These are phyloP conservation scores for Chytriomyces hyalinus DNA, from an alignment of 192 early-diverging fungal genomes.

Conservation along the genomic window DNA sequence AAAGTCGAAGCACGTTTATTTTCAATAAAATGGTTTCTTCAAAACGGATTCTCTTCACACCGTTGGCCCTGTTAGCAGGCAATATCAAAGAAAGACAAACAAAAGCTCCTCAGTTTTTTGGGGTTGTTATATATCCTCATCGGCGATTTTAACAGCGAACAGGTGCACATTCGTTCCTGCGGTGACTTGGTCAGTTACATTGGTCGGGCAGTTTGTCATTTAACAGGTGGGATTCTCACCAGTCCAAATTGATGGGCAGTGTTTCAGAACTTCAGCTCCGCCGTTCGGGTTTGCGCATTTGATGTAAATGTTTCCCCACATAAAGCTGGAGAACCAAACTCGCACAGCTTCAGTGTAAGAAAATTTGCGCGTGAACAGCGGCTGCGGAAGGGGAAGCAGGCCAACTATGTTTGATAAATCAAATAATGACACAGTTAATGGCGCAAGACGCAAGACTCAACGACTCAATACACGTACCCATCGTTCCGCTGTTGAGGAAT, in stretches of 20 bases:
- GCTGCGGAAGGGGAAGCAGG: conserved; percentile 55
- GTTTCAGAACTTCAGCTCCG: conserved; percentile 42
- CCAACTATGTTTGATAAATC: conserved; percentile 45
- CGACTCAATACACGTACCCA: background rate
- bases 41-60: too few species aligned
- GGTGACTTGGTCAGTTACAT: background rate
- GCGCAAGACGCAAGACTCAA: too few species aligned
- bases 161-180: conserved; percentile 38
- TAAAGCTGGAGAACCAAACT: conserved; percentile 54
- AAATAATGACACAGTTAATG: background rate
- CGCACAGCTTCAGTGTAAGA: conserved; percentile 41
- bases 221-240: conserved; percentile 18
- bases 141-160: conserved; percentile 28
- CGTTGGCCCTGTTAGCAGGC: background rate
- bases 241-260: conserved; percentile 54
- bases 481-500: conserved; percentile 54
- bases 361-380: conserved; percentile 49
- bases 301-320: conserved; percentile 56
- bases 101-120: background rate
- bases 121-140: background rate
- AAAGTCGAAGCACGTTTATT: background rate
- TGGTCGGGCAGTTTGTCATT: background rate
- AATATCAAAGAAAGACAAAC: background rate
- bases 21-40: background rate
- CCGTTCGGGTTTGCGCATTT: conserved; percentile 35